These are phyloP conservation scores for Ceratobasidium sp. DNA, from an alignment of 1,284 basidiomycete genomes.

Conservation along the genomic window DNA sequence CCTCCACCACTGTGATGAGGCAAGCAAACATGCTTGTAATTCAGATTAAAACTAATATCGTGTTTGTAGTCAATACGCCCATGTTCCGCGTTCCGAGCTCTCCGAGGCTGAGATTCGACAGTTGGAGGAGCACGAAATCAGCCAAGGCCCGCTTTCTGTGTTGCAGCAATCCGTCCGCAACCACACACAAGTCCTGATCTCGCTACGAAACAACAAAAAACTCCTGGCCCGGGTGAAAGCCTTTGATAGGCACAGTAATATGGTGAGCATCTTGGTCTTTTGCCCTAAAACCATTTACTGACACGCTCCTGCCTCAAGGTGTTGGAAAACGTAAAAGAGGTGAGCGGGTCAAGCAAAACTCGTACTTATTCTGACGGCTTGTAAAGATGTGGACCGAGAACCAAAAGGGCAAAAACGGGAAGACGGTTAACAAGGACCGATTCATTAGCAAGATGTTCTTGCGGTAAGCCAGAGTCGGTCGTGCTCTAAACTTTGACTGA, in stretches of 20 bases:
- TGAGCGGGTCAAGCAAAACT: conserved; percentile 54
- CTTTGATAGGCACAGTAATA: conserved; percentile 98
- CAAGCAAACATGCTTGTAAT: not conserved
- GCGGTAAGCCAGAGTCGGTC: conserved; percentile 65
- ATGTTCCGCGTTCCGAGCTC: conserved; percentile 96
- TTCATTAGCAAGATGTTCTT: conserved; percentile 99
- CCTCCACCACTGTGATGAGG: conserved; percentile 41
- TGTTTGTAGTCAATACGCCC: conserved; percentile 88
- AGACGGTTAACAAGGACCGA: conserved; percentile 98
- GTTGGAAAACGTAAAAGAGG: conserved; percentile 97
- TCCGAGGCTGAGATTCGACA: conserved; percentile 96
- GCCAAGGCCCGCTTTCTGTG: conserved; percentile 96
- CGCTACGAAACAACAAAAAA: conserved; percentile 98
- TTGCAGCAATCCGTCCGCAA: conserved; percentile 98
- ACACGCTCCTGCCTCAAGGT: conserved; percentile 66
- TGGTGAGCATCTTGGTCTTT: conserved; percentile 72
- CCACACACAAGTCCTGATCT: conserved; percentile 97
- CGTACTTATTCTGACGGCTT: conserved; percentile 26
- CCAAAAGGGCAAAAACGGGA: conserved; percentile 98
- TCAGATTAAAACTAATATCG: conserved; percentile 2
- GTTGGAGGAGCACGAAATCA: conserved; percentile 97
- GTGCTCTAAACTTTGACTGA: conserved; percentile 23
- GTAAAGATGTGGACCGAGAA: conserved; percentile 97
- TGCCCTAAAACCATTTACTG: conserved; percentile 1
- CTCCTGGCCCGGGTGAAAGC: conserved; percentile 97